These are phyloP conservation scores for Fusarium coffeatum DNA, from an alignment of 2,329 filamentous ascomycete species.

Conservation along the genomic window DNA sequence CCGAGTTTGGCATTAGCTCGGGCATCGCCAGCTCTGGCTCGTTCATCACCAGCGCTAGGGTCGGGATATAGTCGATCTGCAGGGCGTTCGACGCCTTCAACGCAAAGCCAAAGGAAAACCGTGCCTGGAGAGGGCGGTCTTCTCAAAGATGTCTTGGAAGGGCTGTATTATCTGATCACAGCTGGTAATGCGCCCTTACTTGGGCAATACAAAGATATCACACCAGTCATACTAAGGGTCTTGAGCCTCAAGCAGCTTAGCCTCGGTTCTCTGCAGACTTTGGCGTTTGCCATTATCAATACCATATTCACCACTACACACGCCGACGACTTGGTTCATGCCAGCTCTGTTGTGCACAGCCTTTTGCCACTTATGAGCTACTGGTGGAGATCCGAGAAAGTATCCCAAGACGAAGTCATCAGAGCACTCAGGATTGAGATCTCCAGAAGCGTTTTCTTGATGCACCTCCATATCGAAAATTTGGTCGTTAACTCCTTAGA, in stretches of 20 bases:
- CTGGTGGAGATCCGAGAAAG: conserved; percentile 81
- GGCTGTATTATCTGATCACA: conserved; percentile 71
- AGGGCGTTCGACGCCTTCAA: conserved; percentile 46
- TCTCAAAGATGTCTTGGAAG: conserved; percentile 63
- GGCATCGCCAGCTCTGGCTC: conserved; percentile 59
- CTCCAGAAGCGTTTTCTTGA: conserved; percentile 75
- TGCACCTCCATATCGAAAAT: conserved; percentile 71
- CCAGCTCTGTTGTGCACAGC: conserved; percentile 68
- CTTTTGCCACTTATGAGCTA: conserved; percentile 77
- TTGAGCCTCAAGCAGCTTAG: conserved; percentile 69
- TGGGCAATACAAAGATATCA: conserved; percentile 65
- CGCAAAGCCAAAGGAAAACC: conserved; percentile 48
- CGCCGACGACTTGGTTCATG: conserved; percentile 74
- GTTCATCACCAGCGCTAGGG: conserved; percentile 61
- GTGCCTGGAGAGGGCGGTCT: conserved; percentile 49
- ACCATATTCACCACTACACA: conserved; percentile 72
- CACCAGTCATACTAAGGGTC: conserved; percentile 68
- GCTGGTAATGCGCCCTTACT: conserved; percentile 75
- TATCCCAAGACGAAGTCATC: conserved; percentile 69
- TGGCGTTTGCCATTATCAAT: conserved; percentile 82
- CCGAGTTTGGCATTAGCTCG: conserved; percentile 52
- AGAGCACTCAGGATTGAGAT: conserved; percentile 80
- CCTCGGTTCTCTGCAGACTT: conserved; percentile 73
- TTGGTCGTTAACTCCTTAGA: conserved; percentile 59
- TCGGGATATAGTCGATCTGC: conserved; percentile 46